Evolutionary conservation across 805 yeast genomes (phyloP).

Genomic region (Suhomyces sp.): DNA sequence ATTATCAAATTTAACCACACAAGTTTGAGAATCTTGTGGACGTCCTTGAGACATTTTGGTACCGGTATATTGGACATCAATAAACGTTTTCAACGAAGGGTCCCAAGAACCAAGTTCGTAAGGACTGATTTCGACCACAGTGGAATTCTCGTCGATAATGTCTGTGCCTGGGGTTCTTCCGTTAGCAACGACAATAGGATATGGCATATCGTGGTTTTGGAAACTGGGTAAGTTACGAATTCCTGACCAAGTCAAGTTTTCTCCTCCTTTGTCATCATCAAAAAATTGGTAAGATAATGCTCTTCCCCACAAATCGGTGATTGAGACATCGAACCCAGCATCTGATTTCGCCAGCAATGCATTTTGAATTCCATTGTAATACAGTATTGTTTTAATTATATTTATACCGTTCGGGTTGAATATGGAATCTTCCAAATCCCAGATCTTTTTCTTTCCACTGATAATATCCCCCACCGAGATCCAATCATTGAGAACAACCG

Average conservation of each 20-base stretch:
- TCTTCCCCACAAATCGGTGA: constrained; percentile 46
- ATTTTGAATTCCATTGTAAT: constrained; percentile 41
- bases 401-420: constrained; percentile 63
- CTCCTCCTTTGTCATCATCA: constrained; percentile 23
- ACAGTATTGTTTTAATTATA: constrained; percentile 46
- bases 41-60: constrained; percentile 23
- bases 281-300: constrained; percentile 39
- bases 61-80: constrained; percentile 31
- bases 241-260: constrained; percentile 26
- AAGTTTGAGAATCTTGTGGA: constrained; percentile 13
- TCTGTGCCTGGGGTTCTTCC: constrained; percentile 64
- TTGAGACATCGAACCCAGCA: constrained; percentile 36
- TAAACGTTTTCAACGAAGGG: constrained; percentile 32
- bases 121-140: constrained; percentile 46
- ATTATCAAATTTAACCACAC: constrained; percentile 35
- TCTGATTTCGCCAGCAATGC: constrained; percentile 27
- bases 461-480: constrained; percentile 32
- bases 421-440: constrained; percentile 68
- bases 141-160: constrained; percentile 63
- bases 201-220: constrained; percentile 35
- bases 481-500: constrained; percentile 38
- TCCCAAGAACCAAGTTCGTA: constrained; percentile 46
- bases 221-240: constrained; percentile 24
- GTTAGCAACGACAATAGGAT: constrained; percentile 43
- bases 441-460: constrained; percentile 37